Conservation (phyloP, 495 filamentous ascomycete genomes). For the Pseudoneurospora amorphoporcata region DNA sequence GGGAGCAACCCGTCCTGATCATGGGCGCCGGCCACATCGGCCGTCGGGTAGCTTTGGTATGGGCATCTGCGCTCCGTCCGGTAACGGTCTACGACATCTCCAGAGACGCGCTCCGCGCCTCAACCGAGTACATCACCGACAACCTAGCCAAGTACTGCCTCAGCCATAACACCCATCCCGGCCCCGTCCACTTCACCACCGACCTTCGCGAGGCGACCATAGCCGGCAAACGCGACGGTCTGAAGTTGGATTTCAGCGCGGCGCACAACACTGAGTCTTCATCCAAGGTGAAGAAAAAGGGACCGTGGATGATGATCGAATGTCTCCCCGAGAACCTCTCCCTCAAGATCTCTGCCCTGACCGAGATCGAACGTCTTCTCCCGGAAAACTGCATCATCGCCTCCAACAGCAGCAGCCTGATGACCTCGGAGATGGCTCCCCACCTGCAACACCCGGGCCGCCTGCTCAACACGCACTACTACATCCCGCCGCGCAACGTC, state of each 20-base stretch:
- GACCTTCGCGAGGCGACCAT: constrained; percentile 19
- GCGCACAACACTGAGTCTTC: constrained; percentile 16
- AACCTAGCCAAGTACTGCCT: constrained; percentile 23
- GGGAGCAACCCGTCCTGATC: constrained; percentile 26
- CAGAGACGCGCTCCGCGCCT: constrained; percentile 14
- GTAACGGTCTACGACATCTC: constrained; percentile 30
- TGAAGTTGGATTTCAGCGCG: constrained; percentile 2
- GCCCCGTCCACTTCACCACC: constrained; percentile 22
- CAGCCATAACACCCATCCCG: constrained; percentile 16
- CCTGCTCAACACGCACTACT: constrained; percentile 46
- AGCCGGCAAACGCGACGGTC: constrained; percentile 8
- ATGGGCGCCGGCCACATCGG: constrained; percentile 30
- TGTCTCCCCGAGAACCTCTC: constrained; percentile 45
- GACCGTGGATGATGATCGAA: constrained; percentile 45
- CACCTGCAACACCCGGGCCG: constrained; percentile 26
- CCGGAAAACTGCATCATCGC: constrained; percentile 40
- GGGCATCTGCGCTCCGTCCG: constrained; percentile 25
- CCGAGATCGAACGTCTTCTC: constrained; percentile 31
- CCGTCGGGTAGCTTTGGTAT: constrained; percentile 24
- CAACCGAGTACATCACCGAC: constrained; percentile 26
- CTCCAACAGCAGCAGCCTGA: constrained; percentile 42
- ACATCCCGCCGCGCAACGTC: constrained; percentile 41
- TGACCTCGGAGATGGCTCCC: constrained; percentile 35
- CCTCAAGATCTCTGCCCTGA: constrained; percentile 42
- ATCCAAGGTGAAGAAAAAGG: constrained; percentile 9